A percentile compares a stretch with the other conserved stretches of the same genome.
Evolutionary conservation across 2,329 filamentous ascomycete genomes (phyloP).

Genomic region (Penicillium crustosum): DNA sequence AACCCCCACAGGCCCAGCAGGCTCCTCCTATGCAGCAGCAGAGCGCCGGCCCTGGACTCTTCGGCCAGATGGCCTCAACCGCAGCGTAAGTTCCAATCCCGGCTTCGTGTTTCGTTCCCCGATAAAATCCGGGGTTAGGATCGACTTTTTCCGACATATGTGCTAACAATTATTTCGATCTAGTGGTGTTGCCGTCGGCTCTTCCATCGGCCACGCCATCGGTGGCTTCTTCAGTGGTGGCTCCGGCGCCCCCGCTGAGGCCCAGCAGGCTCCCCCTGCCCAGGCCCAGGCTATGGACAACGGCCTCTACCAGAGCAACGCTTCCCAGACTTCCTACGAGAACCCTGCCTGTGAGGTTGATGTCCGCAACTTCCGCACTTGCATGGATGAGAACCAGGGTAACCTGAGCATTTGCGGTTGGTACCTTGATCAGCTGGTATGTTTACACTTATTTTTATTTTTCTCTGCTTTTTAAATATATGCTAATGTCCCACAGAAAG

Average conservation of each 20-base stretch:
- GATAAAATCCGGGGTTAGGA: constrained; percentile 12
- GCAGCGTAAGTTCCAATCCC: constrained; percentile 74
- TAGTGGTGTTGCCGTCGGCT: constrained; percentile 95
- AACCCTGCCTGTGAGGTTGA: constrained; percentile 73
- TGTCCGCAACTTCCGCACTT: constrained; percentile 83
- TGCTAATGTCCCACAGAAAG: constrained; percentile 58
- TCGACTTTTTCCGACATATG: constrained; percentile 1
- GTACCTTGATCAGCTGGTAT: constrained; percentile 90
- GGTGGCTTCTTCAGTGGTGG: constrained; percentile 84
- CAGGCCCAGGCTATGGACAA: constrained; percentile 54
- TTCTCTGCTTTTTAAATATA: constrained; percentile 7
- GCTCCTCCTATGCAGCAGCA: constrained; percentile 51
- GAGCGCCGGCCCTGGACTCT: constrained; percentile 74
- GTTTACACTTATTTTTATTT: constrained; percentile 15
- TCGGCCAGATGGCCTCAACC: constrained; percentile 96
- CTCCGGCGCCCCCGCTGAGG: constrained; percentile 56
- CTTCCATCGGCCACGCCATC: constrained; percentile 91
- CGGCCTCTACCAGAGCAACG: constrained; percentile 47
- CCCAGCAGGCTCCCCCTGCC: constrained; percentile 52
- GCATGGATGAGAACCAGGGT: constrained; percentile 92
- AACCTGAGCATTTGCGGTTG: constrained; percentile 96
- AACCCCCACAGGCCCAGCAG: constrained; percentile 47
- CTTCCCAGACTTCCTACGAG: constrained; percentile 50
- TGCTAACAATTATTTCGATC: constrained; percentile 24
- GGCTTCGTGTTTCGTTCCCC: not conserved